These are phyloP conservation scores for Eutrema salsugineum DNA, from an alignment of 441 rosid species.

Conservation along the genomic window DNA sequence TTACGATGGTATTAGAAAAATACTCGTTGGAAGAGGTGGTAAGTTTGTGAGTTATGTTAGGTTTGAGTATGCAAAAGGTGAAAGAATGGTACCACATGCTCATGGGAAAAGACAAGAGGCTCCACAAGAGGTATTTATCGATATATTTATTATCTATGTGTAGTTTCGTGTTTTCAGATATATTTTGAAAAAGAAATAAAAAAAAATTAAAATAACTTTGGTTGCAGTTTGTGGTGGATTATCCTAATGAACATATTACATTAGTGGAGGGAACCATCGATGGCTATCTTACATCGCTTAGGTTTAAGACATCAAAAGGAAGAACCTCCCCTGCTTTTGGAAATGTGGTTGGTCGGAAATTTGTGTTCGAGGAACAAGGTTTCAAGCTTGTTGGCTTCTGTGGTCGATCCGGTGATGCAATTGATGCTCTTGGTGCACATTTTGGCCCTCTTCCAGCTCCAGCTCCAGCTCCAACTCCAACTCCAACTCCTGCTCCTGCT, in stretches of 20 bases:
- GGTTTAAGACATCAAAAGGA: slow-evolving; percentile 11
- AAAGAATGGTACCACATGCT: neutral
- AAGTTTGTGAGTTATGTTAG: neutral
- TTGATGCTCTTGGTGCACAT: slow-evolving; percentile 17
- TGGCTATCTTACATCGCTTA: neutral
- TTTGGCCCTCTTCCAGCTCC: neutral
- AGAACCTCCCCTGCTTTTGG: slow-evolving; percentile 13
- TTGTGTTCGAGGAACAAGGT: slow-evolving; percentile 4
- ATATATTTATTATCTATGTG: too few species aligned
- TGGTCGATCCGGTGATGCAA: slow-evolving; percentile 6
- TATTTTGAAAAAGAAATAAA: too few species aligned
- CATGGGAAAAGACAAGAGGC: slow-evolving; percentile 14
- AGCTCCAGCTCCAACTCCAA: neutral
- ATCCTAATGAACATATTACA: slow-evolving; percentile 18
- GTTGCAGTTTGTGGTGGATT: slow-evolving; percentile 13
- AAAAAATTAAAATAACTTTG: neutral
- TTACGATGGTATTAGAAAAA: too few species aligned
- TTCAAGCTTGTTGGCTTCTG: slow-evolving; percentile 9
- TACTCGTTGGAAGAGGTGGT: neutral
- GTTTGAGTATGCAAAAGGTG: slow-evolving; percentile 24
- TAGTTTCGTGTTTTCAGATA: too few species aligned
- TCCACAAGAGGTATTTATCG: neutral
- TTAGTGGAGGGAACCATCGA: slow-evolving; percentile 14
- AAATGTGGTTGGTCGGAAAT: slow-evolving; percentile 2
- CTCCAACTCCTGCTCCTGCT: neutral